Conservation (phyloP, 2,329 filamentous ascomycete species). For the Colletotrichum gigasporum region DNA sequence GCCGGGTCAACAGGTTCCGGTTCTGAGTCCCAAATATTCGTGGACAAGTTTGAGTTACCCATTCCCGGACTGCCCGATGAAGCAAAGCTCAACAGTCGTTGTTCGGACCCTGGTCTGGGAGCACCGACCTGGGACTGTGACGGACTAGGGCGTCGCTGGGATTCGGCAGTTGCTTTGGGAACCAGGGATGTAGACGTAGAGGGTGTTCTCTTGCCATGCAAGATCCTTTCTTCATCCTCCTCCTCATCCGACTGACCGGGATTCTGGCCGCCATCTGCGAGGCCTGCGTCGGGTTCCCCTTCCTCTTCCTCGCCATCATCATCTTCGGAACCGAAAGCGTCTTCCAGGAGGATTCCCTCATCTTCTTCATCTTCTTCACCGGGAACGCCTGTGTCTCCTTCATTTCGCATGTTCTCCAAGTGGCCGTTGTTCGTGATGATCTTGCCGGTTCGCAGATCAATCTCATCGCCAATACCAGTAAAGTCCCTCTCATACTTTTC, state of each 20-base stretch:
- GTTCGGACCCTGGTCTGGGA: neutral
- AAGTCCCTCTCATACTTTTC: conserved; percentile 89
- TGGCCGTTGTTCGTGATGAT: conserved; percentile 95
- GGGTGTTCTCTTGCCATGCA: conserved; percentile 19
- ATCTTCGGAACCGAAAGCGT: conserved; percentile 37
- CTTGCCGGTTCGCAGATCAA: conserved; percentile 82
- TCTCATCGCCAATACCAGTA: conserved; percentile 84
- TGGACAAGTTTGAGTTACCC: conserved; percentile 22
- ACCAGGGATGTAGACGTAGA: conserved; percentile 35
- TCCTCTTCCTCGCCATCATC: conserved; percentile 38
- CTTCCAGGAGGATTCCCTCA: conserved; percentile 42
- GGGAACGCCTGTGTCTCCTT: conserved; percentile 56
- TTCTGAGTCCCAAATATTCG: conserved; percentile 27
- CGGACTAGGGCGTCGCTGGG: neutral
- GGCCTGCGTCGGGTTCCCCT: conserved; percentile 19
- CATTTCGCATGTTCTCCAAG: conserved; percentile 68
- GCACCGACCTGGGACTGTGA: neutral
- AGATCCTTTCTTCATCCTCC: conserved; percentile 40
- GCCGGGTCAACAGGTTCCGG: conserved; percentile 43
- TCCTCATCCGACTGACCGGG: conserved; percentile 35
- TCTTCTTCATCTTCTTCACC: conserved; percentile 47
- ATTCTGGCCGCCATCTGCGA: conserved; percentile 12
- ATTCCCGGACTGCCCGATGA: conserved; percentile 35
- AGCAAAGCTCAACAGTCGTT: conserved; percentile 34
- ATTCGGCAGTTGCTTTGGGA: neutral